A percentile compares a stretch with the other conserved stretches of the same genome.
These are phyloP conservation scores for Niebla homalea DNA, from an alignment of 495 filamentous ascomycete genomes.

Conservation along the genomic window DNA sequence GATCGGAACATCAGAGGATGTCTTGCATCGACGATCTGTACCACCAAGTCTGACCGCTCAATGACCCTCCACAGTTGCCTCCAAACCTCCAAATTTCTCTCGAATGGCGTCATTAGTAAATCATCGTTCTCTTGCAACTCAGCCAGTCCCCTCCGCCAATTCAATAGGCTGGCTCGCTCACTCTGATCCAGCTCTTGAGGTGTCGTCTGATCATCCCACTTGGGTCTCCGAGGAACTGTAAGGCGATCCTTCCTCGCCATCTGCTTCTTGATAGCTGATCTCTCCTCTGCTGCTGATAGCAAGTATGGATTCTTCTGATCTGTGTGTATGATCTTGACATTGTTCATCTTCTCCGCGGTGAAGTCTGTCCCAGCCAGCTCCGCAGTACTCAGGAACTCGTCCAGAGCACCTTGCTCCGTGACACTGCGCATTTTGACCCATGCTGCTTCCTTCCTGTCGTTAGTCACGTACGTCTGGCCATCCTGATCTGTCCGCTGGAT, in stretches of 20 bases:
- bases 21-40: conserved; percentile 96
- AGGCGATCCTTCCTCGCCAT: conserved; percentile 59
- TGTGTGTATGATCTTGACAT: conserved; percentile 93
- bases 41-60: conserved; percentile 86
- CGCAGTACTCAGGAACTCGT: conserved; percentile 74
- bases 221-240: conserved; percentile 80
- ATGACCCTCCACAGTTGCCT: conserved; percentile 97
- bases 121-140: conserved; percentile 88
- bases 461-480: conserved; percentile 55
- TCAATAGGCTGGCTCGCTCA: conserved; percentile 69
- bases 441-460: conserved; percentile 53
- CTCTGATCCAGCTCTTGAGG: conserved; percentile 62
- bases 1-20: conserved; percentile 90
- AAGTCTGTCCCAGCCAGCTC: conserved; percentile 97
- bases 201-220: conserved; percentile 78
- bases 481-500: conserved; percentile 48
- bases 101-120: conserved; percentile 95
- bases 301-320: conserved; percentile 94
- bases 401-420: conserved; percentile 90
- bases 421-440: conserved; percentile 98
- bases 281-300: conserved; percentile 77
- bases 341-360: conserved; percentile 96
- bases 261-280: conserved; percentile 63
- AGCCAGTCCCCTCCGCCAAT: conserved; percentile 83
- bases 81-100: conserved; percentile 97